Evolutionary conservation across 2,329 filamentous ascomycete genomes (phyloP).

Genomic region (Claviceps pusilla): DNA sequence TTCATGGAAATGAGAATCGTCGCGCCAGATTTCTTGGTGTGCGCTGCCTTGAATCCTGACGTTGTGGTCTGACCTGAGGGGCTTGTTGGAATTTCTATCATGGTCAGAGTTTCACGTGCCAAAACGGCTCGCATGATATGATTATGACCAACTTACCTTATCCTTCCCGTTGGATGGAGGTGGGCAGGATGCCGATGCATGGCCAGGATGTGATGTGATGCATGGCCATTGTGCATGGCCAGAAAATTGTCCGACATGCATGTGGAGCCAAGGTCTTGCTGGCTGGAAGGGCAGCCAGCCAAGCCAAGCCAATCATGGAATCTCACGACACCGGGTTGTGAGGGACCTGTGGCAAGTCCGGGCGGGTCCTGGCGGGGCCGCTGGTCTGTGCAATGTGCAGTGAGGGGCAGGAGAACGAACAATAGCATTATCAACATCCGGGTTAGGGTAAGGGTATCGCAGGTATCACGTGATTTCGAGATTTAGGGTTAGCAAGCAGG

Average conservation of each 20-base stretch:
- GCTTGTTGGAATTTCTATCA: too few species aligned
- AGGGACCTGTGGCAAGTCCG: neutral
- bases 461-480: neutral
- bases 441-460: constrained; percentile 2
- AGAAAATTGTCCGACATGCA: neutral
- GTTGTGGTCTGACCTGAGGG: neutral
- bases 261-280: too few species aligned
- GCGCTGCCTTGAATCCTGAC: neutral
- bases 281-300: too few species aligned
- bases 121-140: neutral
- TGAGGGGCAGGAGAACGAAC: too few species aligned
- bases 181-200: neutral
- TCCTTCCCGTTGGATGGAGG: neutral
- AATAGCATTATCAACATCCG: too few species aligned
- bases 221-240: neutral
- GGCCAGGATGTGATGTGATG: too few species aligned
- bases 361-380: too few species aligned
- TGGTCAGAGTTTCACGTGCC: neutral
- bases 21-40: neutral
- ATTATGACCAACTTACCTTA: constrained; percentile 2
- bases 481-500: neutral
- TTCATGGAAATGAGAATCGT: neutral
- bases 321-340: too few species aligned
- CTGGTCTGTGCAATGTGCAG: too few species aligned
- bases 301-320: too few species aligned